Evolutionary conservation across 192 early-diverging fungal species (phyloP).

Genomic region (Phlyctochytrium arcticum): DNA sequence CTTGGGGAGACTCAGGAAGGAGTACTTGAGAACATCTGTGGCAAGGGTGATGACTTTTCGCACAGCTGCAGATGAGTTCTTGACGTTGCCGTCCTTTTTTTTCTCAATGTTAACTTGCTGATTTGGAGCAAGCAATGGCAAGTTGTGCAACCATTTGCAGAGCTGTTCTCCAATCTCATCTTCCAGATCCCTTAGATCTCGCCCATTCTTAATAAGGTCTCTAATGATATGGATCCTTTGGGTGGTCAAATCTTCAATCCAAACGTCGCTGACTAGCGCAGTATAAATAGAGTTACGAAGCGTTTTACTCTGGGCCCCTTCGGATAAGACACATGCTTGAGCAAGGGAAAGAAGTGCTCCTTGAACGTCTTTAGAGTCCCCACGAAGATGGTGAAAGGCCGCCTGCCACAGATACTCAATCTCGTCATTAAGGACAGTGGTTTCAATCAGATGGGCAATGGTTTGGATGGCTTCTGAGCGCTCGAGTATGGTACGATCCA

Average conservation of each 20-base stretch:
- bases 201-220: constrained; percentile 26
- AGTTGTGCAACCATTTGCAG: not conserved
- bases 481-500: not conserved
- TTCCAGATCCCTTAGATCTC: constrained; percentile 30
- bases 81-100: not conserved
- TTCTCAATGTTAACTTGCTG: too few species aligned
- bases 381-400: not conserved
- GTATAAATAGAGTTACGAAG: constrained; percentile 5
- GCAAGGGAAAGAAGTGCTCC: not conserved
- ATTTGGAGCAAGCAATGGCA: too few species aligned
- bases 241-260: not conserved
- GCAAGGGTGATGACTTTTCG: constrained; percentile 12
- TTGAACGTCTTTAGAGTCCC: not conserved
- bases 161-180: constrained; percentile 14
- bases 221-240: constrained; percentile 8
- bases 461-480: not conserved
- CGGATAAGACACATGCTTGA: constrained; percentile 3
- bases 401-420: constrained; percentile 18
- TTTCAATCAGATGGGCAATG: not conserved
- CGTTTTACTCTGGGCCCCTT: not conserved
- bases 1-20: constrained; percentile 16
- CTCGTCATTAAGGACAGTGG: constrained; percentile 1
- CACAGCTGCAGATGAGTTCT: not conserved
- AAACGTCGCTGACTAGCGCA: constrained; percentile 9
- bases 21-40: constrained; percentile 33